Percentiles rank a stretch among this genome's conserved stretches.
phyloP scores from a whole-genome alignment of 768 basidiomycete species.

The Mycena venus region DNA sequence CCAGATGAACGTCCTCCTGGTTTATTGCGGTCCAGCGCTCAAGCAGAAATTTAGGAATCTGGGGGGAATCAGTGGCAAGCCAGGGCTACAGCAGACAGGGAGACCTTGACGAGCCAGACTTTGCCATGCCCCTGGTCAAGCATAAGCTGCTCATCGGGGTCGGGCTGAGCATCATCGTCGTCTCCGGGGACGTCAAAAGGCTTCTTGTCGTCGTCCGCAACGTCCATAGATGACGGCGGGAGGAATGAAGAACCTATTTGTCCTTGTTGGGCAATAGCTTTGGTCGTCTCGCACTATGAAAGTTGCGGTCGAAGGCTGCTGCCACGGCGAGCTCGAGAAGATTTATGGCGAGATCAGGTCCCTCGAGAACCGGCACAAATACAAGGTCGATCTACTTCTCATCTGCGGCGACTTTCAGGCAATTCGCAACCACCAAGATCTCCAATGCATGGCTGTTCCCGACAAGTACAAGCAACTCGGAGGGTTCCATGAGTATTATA shows the following conservation, averaged over 20 bases:
- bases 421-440: conserved; percentile 85
- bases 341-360: conserved; percentile 81
- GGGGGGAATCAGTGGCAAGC: conserved; percentile 21
- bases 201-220: conserved; percentile 74
- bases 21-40: conserved; percentile 87
- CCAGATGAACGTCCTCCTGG: conserved; percentile 83
- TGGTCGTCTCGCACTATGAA: conserved; percentile 44
- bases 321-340: conserved; percentile 91
- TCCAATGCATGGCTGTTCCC: conserved; percentile 93
- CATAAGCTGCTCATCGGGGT: conserved; percentile 88
- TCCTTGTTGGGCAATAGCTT: not conserved
- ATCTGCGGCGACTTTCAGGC: conserved; percentile 99
- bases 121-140: conserved; percentile 79
- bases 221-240: conserved; percentile 45
- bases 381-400: conserved; percentile 86
- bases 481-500: conserved; percentile 93
- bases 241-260: not conserved
- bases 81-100: not conserved
- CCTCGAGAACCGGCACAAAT: conserved; percentile 72
- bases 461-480: conserved; percentile 88
- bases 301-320: conserved; percentile 95
- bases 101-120: conserved; percentile 92
- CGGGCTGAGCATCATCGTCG: conserved; percentile 73
- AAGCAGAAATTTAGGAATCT: conserved; percentile 91
- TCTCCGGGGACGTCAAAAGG: conserved; percentile 69